Conservation (phyloP, 805 yeast genomes). For the Monosporozyma unispora region DNA sequence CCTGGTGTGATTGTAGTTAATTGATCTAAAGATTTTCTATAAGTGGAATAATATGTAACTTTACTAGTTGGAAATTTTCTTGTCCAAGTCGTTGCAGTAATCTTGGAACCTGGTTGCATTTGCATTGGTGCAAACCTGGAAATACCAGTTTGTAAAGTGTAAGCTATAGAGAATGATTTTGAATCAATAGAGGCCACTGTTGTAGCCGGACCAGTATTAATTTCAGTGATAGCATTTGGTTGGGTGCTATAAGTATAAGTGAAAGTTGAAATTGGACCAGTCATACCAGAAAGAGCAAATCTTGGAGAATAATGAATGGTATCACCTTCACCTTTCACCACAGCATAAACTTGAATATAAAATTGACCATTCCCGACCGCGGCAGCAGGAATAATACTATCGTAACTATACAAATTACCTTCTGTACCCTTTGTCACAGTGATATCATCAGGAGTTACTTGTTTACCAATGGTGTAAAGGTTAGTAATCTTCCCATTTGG, state of each 20-base stretch:
- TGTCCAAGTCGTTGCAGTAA: conserved; percentile 61
- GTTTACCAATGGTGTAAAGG: conserved; percentile 26
- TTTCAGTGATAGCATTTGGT: conserved; percentile 35
- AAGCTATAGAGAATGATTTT: conserved; percentile 57
- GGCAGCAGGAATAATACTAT: conserved; percentile 36
- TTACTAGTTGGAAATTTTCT: conserved; percentile 60
- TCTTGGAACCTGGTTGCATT: conserved; percentile 64
- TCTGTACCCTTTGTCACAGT: conserved; percentile 11
- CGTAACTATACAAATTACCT: conserved; percentile 25
- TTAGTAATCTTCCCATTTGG: conserved; percentile 40
- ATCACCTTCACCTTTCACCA: conserved; percentile 29
- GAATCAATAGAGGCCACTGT: conserved; percentile 36
- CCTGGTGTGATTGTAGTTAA: conserved; percentile 75
- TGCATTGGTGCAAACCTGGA: conserved; percentile 92
- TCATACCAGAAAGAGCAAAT: conserved; percentile 61
- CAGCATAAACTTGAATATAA: conserved; percentile 60
- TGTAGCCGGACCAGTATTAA: conserved; percentile 19
- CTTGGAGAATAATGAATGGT: conserved; percentile 62
- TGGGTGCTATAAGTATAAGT: conserved; percentile 39
- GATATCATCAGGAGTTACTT: conserved; percentile 27
- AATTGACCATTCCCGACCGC: conserved; percentile 57
- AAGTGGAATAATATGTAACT: conserved; percentile 49
- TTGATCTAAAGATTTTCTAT: conserved; percentile 27
- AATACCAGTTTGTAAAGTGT: conserved; percentile 68
- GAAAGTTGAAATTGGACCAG: conserved; percentile 45